Evolutionary conservation across 306 rosid genomes (phyloP).

Genomic region (Castanea crenata): DNA sequence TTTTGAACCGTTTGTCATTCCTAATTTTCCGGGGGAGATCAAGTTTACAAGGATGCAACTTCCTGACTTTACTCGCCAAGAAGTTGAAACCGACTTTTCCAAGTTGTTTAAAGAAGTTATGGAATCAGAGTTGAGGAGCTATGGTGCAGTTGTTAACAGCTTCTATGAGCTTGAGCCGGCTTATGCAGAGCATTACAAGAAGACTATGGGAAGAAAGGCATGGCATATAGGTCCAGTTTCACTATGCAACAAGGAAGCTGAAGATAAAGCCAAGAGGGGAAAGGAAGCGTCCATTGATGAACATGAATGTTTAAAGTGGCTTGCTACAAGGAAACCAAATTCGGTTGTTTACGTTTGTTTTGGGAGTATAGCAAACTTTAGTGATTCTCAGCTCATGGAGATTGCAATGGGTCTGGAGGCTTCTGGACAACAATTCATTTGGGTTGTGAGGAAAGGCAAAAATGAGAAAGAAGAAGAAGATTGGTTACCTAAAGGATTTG

Average conservation of each 20-base stretch:
- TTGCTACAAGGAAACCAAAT: conserved; percentile 23
- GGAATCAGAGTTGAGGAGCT: conserved; percentile 7
- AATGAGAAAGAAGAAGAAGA: too few species aligned
- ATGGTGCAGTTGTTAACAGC: conserved; percentile 24
- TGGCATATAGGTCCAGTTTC: conserved; percentile 21
- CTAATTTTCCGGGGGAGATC: conserved; percentile 30
- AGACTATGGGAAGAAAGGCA: conserved; percentile 14
- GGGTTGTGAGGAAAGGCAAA: conserved; percentile 31
- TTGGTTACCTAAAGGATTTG: too few species aligned
- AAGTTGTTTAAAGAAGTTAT: not conserved
- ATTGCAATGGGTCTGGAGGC: conserved; percentile 36
- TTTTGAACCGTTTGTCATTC: conserved; percentile 27
- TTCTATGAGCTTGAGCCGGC: conserved; percentile 28
- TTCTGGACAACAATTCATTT: conserved; percentile 26
- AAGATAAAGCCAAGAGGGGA: conserved; percentile 3
- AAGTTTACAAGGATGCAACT: conserved; percentile 20
- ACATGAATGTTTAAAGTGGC: conserved; percentile 36
- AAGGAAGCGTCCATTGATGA: not conserved
- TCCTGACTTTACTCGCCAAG: not conserved
- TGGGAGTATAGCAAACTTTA: conserved; percentile 24
- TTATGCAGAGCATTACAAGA: conserved; percentile 23
- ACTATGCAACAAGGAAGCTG: not conserved
- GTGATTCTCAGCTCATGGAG: conserved; percentile 23
- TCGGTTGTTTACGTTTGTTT: conserved; percentile 37
- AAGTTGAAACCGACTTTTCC: not conserved